These are phyloP conservation scores for Spathaspora sp. DNA, from an alignment of 805 yeast species.

Conservation along the genomic window DNA sequence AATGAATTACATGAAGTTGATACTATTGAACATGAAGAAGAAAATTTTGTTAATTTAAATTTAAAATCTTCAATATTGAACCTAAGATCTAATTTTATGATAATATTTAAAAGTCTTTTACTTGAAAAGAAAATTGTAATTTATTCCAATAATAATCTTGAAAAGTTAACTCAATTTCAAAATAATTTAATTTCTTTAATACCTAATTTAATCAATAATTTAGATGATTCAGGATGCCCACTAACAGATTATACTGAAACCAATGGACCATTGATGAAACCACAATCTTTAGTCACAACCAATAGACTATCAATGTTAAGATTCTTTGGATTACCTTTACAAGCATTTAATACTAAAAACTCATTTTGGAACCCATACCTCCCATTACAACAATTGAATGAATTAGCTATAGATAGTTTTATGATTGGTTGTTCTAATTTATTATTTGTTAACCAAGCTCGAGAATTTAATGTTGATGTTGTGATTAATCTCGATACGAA, in stretches of 20 bases:
- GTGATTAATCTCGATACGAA: constrained; percentile 67
- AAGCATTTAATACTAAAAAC: constrained; percentile 73
- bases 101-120: constrained; percentile 71
- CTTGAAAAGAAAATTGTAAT: constrained; percentile 73
- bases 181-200: constrained; percentile 79
- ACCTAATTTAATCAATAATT: constrained; percentile 70
- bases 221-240: constrained; percentile 82
- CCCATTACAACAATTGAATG: constrained; percentile 88
- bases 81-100: constrained; percentile 56
- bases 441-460: constrained; percentile 61
- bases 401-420: constrained; percentile 62
- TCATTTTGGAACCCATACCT: constrained; percentile 90
- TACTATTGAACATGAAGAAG: constrained; percentile 23
- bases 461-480: constrained; percentile 60
- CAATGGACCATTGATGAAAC: constrained; percentile 48
- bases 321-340: constrained; percentile 86
- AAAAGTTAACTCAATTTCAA: constrained; percentile 75
- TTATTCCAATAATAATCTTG: constrained; percentile 73
- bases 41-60: constrained; percentile 61
- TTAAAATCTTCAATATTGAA: constrained; percentile 59
- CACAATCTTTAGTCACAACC: constrained; percentile 69
- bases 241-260: constrained; percentile 50
- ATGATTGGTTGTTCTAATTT: constrained; percentile 88
- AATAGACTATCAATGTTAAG: constrained; percentile 72
- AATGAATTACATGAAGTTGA: constrained; percentile 1